Conservation (phyloP, 2,329 filamentous ascomycete genomes). For the Xylaria sp. region DNA sequence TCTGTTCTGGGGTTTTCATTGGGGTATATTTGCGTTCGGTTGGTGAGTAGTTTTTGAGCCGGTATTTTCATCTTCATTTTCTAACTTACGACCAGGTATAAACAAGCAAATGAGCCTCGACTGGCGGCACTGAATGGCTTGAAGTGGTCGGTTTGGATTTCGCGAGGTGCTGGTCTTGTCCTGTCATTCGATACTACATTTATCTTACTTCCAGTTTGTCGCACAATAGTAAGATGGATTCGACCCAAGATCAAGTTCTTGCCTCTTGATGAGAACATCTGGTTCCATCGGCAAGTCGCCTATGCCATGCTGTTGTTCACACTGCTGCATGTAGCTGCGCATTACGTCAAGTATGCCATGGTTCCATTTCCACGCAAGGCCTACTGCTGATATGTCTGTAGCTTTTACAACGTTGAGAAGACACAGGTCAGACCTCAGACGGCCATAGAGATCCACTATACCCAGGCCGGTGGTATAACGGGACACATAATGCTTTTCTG, state of each 20-base stretch:
- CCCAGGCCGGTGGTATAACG: constrained; percentile 86
- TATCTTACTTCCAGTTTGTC: constrained; percentile 92
- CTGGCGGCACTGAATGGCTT: constrained; percentile 82
- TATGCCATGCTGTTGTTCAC: constrained; percentile 88
- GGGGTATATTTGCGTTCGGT: constrained; percentile 79
- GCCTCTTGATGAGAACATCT: constrained; percentile 94
- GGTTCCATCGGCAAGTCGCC: constrained; percentile 95
- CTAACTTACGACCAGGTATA: constrained; percentile 63
- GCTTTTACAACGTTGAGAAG: constrained; percentile 94
- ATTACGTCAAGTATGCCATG: constrained; percentile 85
- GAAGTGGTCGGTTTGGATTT: constrained; percentile 92
- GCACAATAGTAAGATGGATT: constrained; percentile 83
- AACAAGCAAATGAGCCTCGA: constrained; percentile 71
- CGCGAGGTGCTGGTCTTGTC: constrained; percentile 87
- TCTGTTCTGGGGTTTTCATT: constrained; percentile 81
- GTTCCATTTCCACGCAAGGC: not conserved
- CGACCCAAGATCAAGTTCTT: constrained; percentile 87
- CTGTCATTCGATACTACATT: constrained; percentile 84
- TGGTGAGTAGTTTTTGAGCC: constrained; percentile 64
- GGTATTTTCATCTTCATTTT: not conserved
- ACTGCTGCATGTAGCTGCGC: constrained; percentile 74
- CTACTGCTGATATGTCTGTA: constrained; percentile 42
- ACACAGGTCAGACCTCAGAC: constrained; percentile 79
- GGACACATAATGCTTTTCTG: constrained; percentile 98
- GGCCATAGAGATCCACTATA: constrained; percentile 91